phyloP scores from a whole-genome alignment of 495 filamentous ascomycete genomes.

The Lindgomyces ingoldianus region DNA sequence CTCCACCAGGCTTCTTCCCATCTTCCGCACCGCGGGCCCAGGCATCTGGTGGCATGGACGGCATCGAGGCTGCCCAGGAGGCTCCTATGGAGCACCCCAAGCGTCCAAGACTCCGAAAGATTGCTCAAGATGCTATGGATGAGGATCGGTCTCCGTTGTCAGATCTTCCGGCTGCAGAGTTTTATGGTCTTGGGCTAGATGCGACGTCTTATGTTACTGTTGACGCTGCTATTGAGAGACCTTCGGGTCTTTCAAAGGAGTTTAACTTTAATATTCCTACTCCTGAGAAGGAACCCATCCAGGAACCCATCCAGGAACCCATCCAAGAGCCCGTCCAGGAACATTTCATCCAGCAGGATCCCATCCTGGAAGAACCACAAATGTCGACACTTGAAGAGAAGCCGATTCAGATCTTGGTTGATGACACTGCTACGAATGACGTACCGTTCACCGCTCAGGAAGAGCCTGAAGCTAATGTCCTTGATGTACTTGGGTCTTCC shows the following conservation, averaged over 20 bases:
- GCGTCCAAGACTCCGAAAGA: constrained; percentile 26
- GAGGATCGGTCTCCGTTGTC: constrained; percentile 65
- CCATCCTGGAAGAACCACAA: too few relatives aligned
- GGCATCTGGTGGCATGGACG: constrained; percentile 21
- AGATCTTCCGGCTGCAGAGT: constrained; percentile 71
- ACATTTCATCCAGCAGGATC: background rate
- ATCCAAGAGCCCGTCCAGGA: background rate
- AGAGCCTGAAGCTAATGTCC: too few relatives aligned
- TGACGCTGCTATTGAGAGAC: constrained; percentile 31
- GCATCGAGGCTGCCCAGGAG: constrained; percentile 25
- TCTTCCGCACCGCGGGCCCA: constrained; percentile 31
- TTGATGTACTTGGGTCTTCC: too few relatives aligned
- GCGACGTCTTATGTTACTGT: constrained; percentile 55
- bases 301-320: constrained; percentile 1
- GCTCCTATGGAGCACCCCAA: constrained; percentile 19
- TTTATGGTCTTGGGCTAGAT: constrained; percentile 69
- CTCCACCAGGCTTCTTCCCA: constrained; percentile 56
- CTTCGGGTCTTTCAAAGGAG: constrained; percentile 35
- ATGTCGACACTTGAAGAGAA: too few relatives aligned
- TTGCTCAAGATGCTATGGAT: constrained; percentile 51
- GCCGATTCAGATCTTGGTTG: too few relatives aligned
- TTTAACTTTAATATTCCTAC: constrained; percentile 27
- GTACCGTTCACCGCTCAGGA: too few relatives aligned
- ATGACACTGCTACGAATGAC: too few relatives aligned
- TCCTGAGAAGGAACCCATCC: constrained; percentile 12